A percentile compares a stretch with the other conserved stretches of the same genome.
Evolutionary conservation across 2,329 filamentous ascomycete genomes (phyloP).

Genomic region (Macrophomina phaseolina): DNA sequence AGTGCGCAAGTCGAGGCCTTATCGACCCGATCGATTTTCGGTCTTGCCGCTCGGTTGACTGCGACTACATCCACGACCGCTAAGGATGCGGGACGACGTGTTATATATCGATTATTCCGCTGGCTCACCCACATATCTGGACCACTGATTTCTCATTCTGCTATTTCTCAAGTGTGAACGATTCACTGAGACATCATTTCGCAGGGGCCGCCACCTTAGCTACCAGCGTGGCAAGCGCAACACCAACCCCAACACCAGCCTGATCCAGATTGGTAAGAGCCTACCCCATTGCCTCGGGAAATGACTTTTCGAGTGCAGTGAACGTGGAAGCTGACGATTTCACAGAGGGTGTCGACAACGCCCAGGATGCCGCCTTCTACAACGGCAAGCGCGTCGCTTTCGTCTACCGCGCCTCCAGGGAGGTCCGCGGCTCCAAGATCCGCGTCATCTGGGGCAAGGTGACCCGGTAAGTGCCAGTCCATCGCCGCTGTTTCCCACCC

Average conservation of each 20-base stretch:
- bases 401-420: slow-evolving; percentile 91
- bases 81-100: no score
- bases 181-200: slow-evolving; percentile 15
- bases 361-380: slow-evolving; percentile 91
- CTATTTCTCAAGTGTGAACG: not conserved
- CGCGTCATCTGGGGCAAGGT: slow-evolving; percentile 97
- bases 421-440: slow-evolving; percentile 95
- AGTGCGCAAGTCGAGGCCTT: no score
- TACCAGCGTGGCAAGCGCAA: slow-evolving; percentile 85
- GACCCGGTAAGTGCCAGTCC: slow-evolving; percentile 60
- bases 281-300: not conserved
- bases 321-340: not conserved
- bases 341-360: slow-evolving; percentile 73
- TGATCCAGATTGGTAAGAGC: slow-evolving; percentile 88
- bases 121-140: not conserved
- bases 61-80: no score
- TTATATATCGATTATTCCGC: no score
- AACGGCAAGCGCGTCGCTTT: slow-evolving; percentile 96
- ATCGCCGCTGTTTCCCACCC: not conserved
- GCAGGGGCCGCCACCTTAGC: slow-evolving; percentile 92
- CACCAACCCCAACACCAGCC: slow-evolving; percentile 65
- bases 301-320: no score
- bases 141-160: not conserved
- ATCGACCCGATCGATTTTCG: no score
- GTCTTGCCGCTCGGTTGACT: no score